Evolutionary conservation across 176 grass and related monocot species (phyloP), one percentile per base, ranked within the genome.

Genomic region (Carex parvula): DNA sequence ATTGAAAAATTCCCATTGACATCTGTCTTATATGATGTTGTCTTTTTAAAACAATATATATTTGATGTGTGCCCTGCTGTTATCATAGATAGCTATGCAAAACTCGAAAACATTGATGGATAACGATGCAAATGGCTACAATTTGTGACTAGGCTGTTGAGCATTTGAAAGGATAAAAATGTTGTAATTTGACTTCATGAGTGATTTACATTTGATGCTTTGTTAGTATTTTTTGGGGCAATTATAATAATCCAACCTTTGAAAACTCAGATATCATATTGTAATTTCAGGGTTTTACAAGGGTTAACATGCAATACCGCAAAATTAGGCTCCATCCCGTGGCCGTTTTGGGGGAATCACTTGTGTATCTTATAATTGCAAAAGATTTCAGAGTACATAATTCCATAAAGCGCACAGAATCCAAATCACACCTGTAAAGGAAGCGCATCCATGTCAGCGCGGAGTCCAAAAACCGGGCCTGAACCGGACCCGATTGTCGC

Each of bases 371-470:
- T 20, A 60, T 56, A 54, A 79, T 79, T 8, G 14, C 20, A 52
- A 56, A 32, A 4, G 58, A 58, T 30, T 55, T 17, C 26, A 24
- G 26, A 11, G 9, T 18, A n/a, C 8, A n/a, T 60, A 60, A n/a
- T 5, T n/a, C 7, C 18, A 21, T 8, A 60, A 60, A 60, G 57
- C 17, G 1, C 57, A 17, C 4, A 39, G 4, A 39, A 39, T 39
- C 37, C 37, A 39, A 39, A 39, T 5, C 50, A 2, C 0, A 96
- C 94, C 92, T 97, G 90, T 72, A 94, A 85, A 29, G 94, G 92
- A 7, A 97, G 90, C 6, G 94, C 92, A 77, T 94, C 94, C 94
- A 97, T 97, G 89, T 97, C 94, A 1, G 94, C 92, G 8, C 94
- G 69, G 70, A 97, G 92, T 14, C 89, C 90, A 58, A 97, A 94